Conservation (phyloP, 495 filamentous ascomycete genomes). For the Acidomyces sp. region DNA sequence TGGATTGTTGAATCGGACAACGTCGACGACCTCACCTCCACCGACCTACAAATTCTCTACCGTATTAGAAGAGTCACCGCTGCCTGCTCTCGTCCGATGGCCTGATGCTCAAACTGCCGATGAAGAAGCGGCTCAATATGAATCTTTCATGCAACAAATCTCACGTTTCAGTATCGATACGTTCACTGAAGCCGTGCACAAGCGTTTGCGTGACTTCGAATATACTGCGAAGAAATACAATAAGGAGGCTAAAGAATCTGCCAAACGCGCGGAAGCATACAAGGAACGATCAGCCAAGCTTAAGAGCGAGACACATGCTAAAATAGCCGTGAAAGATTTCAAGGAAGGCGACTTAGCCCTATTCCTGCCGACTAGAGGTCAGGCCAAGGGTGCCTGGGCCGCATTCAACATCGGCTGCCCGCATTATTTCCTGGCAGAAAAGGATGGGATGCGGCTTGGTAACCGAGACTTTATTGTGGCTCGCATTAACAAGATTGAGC, state of each 20-base stretch:
- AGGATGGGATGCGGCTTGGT: constrained; percentile 72
- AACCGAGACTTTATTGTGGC: constrained; percentile 87
- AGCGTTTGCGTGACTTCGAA: constrained; percentile 81
- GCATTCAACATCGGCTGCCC: constrained; percentile 96
- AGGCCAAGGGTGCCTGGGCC: constrained; percentile 88
- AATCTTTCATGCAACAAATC: constrained; percentile 53
- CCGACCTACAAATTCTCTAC: constrained; percentile 31
- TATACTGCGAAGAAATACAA: constrained; percentile 79
- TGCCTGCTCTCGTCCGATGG: constrained; percentile 65
- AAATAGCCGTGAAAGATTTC: constrained; percentile 93
- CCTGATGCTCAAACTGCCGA: constrained; percentile 52
- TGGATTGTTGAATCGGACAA: constrained; percentile 33
- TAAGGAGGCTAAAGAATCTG: constrained; percentile 53
- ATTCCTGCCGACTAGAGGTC: constrained; percentile 88
- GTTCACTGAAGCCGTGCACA: constrained; percentile 69
- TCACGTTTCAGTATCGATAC: constrained; percentile 66
- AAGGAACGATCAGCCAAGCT: constrained; percentile 75
- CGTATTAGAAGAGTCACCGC: constrained; percentile 33
- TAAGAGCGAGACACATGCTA: constrained; percentile 82
- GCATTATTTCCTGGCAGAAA: constrained; percentile 91
- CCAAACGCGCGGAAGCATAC: constrained; percentile 40
- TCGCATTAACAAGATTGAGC: constrained; percentile 81
- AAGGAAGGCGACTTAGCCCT: constrained; percentile 93
- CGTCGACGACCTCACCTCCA: constrained; percentile 24
- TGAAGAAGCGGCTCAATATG: constrained; percentile 56